Evolutionary conservation across 2,329 filamentous ascomycete genomes (phyloP), one percentile per base, ranked within the genome.

Genomic region (Verticillium isaacii): DNA sequence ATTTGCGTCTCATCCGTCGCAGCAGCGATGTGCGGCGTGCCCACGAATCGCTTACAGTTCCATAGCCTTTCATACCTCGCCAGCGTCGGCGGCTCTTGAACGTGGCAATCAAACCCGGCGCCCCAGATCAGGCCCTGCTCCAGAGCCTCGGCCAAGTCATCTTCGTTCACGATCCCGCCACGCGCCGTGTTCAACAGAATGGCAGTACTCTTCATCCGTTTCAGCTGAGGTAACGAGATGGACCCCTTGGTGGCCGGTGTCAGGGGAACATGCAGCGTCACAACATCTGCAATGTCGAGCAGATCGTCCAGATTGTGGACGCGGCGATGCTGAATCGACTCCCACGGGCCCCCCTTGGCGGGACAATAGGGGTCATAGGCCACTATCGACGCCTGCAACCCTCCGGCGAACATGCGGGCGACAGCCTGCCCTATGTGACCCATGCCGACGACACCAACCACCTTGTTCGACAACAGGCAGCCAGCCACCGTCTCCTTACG

Each of bases 391-490:
- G 68, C 68, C 15, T 70, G 65, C 61, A 73, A 72, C 2, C 70
- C 73, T 2, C 69, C 70, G 3, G 66, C 63, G 69, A 73, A 77
- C 37, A 75, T 76, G 54, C 67, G 66, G 1, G 74, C 74, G 9
- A 74, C 68, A 8, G 62, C 64, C 5, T 65, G 65, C 2, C 74
- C 74, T 50, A 77, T 74, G 60, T 72, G 69, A 3, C 75, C 74
- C 71, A 77, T 74, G 5, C 75, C 75, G 29, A 77, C 60, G 19
- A 77, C 68, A 7, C 74, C 75, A 15, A 77, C 61, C 1, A 68
- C 68, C 66, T 74, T 75, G 9, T 65, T 60, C 23, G 67, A 69
- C 32, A 77, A 63, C n/a, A 71, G 71, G 19, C 70, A 57, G 8
- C 74, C 73, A 32, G 32, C 32, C 14, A 71, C 55, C 14, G 67